Base-by-base conservation (phyloP, 306 rosid species). In the Vicia faba region DNA sequence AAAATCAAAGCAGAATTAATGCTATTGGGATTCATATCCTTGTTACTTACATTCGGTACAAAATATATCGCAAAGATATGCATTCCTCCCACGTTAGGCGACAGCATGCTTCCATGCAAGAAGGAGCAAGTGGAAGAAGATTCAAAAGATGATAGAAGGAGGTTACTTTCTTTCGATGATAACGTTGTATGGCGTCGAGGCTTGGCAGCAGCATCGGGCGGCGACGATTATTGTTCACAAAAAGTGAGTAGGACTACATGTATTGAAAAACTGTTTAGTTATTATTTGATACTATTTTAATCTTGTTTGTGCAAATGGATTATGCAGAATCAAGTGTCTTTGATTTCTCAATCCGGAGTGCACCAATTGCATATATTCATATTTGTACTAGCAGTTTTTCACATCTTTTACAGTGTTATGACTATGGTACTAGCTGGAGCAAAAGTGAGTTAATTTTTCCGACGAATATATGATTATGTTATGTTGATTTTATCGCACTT, bases 1-100 rank as follows among this genome's bases (percentile, higher is more conserved):
- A 89, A 89, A 67, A 83, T 89, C 46, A 89, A 86, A 89, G 80
- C 87, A 89, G 96, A 84, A 76, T 61, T 89, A 5, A 86, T 89
- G 92, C 80, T 86, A 6, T 60, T 89, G 70, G 96, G 96, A 25
- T 89, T 86, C 68, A 60, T 89, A 66, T 89, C 96, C 13, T 75
- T 89, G 15, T 69, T 86, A 49, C 76, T 89, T 15, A 89, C 96
- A 0, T 86, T 81, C 66, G 83, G 88, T 12, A 84, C 89, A 29
- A 59, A 26, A 41, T 83, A 49, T 48, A 20, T 89, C 10, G 78
- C 85, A 2, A 84, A 71, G 54, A 81, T 89, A 72, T 89, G 92
- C 74, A 81, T 89, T 15, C 75, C 88, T 11, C 0, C 2, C 1
- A 49, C 62, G 10, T 8, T 35, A 60, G 82, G 85, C 9, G 67